Conservation (phyloP, 2,329 filamentous ascomycete genomes). For the Xylariales sp. region DNA sequence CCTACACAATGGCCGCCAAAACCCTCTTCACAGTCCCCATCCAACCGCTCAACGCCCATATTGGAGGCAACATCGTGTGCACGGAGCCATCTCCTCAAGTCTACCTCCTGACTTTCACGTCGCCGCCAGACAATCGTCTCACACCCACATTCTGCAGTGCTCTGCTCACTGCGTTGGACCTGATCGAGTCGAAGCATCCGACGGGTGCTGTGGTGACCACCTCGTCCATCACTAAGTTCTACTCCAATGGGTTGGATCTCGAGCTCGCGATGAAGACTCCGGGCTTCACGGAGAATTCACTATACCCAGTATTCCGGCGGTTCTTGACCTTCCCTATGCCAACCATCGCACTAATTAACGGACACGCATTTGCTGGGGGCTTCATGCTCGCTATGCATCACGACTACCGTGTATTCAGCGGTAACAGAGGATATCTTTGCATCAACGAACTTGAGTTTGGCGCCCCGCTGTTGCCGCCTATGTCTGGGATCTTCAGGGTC, state of each 20-base stretch:
- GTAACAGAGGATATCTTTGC: conserved; percentile 66
- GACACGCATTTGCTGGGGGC: conserved; percentile 78
- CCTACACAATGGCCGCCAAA: conserved; percentile 21
- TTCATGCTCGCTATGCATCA: conserved; percentile 78
- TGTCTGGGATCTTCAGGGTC: conserved; percentile 69
- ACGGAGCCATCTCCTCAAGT: conserved; percentile 55
- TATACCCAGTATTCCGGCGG: conserved; percentile 63
- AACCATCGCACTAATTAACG: conserved; percentile 72
- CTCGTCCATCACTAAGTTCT: conserved; percentile 72
- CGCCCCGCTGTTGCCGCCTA: conserved; percentile 66
- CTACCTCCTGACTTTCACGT: conserved; percentile 69
- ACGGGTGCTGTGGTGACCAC: conserved; percentile 77
- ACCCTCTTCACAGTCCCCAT: conserved; percentile 59
- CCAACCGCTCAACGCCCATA: conserved; percentile 35
- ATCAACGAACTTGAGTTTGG: conserved; percentile 80
- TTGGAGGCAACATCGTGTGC: conserved; percentile 56
- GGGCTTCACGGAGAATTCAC: conserved; percentile 54
- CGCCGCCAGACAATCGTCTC: conserved; percentile 72
- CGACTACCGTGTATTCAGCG: conserved; percentile 72
- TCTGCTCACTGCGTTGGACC: conserved; percentile 67
- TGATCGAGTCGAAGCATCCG: conserved; percentile 62
- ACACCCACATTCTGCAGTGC: conserved; percentile 64
- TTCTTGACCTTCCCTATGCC: conserved; percentile 75
- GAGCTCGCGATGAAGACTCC: conserved; percentile 56
- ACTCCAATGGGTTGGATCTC: conserved; percentile 77